Evolutionary conservation across 1,284 basidiomycete genomes (phyloP), one percentile per base, ranked within the genome.

Genomic region (Apiotrichum porosum): DNA sequence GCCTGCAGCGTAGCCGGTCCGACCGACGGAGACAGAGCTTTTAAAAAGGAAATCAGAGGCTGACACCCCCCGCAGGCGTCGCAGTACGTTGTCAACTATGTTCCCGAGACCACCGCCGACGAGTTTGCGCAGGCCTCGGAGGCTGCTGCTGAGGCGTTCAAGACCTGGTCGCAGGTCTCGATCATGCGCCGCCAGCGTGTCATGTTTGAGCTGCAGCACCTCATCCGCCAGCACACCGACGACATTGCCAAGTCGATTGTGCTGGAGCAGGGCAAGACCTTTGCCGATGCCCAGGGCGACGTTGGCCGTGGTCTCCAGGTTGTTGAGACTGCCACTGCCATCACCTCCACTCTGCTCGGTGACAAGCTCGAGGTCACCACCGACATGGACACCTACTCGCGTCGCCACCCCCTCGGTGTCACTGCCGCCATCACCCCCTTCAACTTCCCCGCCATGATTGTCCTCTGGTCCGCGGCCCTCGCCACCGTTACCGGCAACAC

Each of bases 341-440:
- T 92, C 58, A 90, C 94, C 1, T 84, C 83, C 1, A 85, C 83
- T 13, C 74, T 97, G 19, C 78, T 95, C 42, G 93, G 90, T 3
- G 87, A 95, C 57, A 90, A 92, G 66, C 76, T 97, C 45, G 94
- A 97, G 79, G 90, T 94, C 9, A 88, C 87, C 73, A 91, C 85
- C 73, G 92, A 97, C 67, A 98, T 97, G 94, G 94, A 97, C 69
- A 97, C 94, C 9, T 84, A 63, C 42, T 59, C 63, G 5, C 40
- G 68, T 45, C 59, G 66, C 37, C 58, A 71, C 21, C 71, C 76
- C 15, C 60, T 71, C 42, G 87, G 91, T 57, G 83, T 95, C 37
- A 84, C 87, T 18, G 76, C 76, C 28, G 74, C 75, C 42, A 77
- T 78, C 55, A 76, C 75, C 23, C 92, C 92, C 9, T 94, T 92